Conservation (phyloP, 2,329 filamentous ascomycete species). For the Alternaria tenuissima region DNA sequence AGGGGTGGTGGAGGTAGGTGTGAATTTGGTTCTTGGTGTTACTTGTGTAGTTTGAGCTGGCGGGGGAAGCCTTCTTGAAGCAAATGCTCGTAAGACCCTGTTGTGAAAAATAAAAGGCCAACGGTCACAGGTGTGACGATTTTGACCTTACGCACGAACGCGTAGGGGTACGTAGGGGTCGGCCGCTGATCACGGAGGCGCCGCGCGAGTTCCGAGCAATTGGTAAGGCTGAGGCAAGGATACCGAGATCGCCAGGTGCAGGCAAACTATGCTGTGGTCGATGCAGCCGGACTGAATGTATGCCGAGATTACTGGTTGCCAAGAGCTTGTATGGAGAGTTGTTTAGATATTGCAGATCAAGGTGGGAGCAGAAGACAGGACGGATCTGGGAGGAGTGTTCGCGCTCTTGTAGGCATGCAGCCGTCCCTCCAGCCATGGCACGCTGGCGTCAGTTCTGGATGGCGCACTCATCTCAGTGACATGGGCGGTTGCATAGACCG, state of each 20-base stretch:
- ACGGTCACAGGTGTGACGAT: conserved; percentile 17
- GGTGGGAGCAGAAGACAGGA: conserved; percentile 8
- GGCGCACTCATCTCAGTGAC: conserved; percentile 28
- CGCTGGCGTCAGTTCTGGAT: conserved; percentile 25
- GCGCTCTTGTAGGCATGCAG: conserved; percentile 37
- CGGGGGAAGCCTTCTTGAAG: conserved; percentile 19
- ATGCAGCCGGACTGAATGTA: background rate
- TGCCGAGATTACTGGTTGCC: conserved; percentile 6
- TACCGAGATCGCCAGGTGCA: conserved; percentile 18
- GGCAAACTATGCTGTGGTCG: conserved; percentile 6
- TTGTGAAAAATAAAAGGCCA: conserved; percentile 19
- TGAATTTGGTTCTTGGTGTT: background rate
- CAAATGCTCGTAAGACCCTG: conserved; percentile 16
- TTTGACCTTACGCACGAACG: conserved; percentile 22
- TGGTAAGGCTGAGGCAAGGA: conserved; percentile 29
- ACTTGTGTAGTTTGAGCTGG: background rate
- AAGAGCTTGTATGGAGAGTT: background rate
- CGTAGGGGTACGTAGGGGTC: conserved; percentile 30
- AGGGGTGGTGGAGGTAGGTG: background rate
- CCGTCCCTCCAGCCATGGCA: conserved; percentile 7
- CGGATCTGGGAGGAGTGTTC: conserved; percentile 22
- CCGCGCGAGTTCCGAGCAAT: conserved; percentile 19
- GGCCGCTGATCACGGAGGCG: conserved; percentile 18
- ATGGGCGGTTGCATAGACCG: conserved; percentile 33
- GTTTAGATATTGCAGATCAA: conserved; percentile 2